Evolutionary conservation across 805 yeast genomes (phyloP).

Genomic region (Candida coquimbonensis): DNA sequence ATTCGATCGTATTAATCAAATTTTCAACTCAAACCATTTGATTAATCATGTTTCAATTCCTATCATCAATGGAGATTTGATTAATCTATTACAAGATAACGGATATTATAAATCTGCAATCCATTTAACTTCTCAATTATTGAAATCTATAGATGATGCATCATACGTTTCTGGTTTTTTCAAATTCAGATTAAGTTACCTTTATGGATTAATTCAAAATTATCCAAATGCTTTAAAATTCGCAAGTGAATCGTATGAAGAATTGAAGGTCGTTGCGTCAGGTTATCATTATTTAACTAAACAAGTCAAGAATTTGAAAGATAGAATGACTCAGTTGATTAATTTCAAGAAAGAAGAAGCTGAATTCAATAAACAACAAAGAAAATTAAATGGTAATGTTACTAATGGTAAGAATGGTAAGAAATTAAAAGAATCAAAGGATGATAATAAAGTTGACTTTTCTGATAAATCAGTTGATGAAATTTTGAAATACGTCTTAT

Average conservation of each 20-base stretch:
- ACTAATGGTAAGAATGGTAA: conserved; percentile 16
- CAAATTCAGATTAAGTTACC: conserved; percentile 62
- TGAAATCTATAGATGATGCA: conserved; percentile 47
- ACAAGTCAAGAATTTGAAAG: conserved; percentile 61
- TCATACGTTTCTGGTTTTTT: conserved; percentile 59
- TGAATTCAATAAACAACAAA: conserved; percentile 30
- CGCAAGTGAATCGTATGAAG: conserved; percentile 47
- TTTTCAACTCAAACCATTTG: conserved; percentile 50
- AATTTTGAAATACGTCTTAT: conserved; percentile 64
- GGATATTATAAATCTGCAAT: conserved; percentile 42
- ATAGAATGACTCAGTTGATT: conserved; percentile 45
- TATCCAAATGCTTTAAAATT: conserved; percentile 49
- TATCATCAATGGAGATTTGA: conserved; percentile 55
- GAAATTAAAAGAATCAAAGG: conserved; percentile 15
- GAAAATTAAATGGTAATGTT: conserved; percentile 17
- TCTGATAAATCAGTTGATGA: conserved; percentile 67
- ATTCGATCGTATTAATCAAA: conserved; percentile 50
- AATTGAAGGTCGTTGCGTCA: conserved; percentile 56
- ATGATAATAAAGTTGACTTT: conserved; percentile 31
- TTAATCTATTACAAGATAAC: conserved; percentile 48
- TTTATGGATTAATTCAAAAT: conserved; percentile 45
- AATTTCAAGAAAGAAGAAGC: conserved; percentile 39
- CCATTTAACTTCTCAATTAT: conserved; percentile 45
- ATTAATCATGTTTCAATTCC: conserved; percentile 61
- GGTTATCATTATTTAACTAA: conserved; percentile 58